Evolutionary conservation across 495 filamentous ascomycete genomes (phyloP), one percentile per base, ranked within the genome.

Genomic region (Penicillium nucicola): DNA sequence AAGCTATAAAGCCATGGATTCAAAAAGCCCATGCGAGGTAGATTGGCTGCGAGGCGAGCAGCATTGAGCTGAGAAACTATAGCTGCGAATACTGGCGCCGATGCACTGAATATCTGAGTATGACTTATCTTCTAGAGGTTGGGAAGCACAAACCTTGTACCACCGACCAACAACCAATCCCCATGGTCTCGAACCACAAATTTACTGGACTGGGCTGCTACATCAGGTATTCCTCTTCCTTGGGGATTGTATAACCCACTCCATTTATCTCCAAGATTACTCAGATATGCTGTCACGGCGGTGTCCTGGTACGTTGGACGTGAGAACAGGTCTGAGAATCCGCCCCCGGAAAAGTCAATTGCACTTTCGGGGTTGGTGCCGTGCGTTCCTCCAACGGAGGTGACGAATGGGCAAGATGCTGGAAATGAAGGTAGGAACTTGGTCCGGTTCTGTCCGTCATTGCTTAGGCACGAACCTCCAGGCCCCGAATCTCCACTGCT

Each of bases 351-450:
- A 53, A 81, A 86, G 19, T 52, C 58, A 31, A 82, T 75, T 11
- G 78, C 85, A 18, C 65, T 75, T 36, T 84, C 70, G 6, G 82
- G 77, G 2, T 69, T 60, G 1, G 77, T 71, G 14, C 76, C 69
- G n/a, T 71, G 68, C 0, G 85, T 89, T 4, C 84, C 88, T 11
- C 89, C 89, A 8, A 93, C 87, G 0, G 82, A 70, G 0, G 89
- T 95, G 4, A 93, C 84, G 58, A 83, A 93, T 0, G 90, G 90
- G 55, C 90, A 95, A n/a, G 79, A 76, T 0, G 85, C 85, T 0
- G 89, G 90, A 65, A 89, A 93, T 5, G 71, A 78, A 7, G 88
- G 79, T 5, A 82, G 62, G 64, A 89, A 90, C 31, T 76, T 77
- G 9, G 76, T 80, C 1, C 68, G 74, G 42, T 82, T 79, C 17